phyloP scores from a whole-genome alignment of 2,329 filamentous ascomycete species.

The Apiospora rasikravindrae region DNA sequence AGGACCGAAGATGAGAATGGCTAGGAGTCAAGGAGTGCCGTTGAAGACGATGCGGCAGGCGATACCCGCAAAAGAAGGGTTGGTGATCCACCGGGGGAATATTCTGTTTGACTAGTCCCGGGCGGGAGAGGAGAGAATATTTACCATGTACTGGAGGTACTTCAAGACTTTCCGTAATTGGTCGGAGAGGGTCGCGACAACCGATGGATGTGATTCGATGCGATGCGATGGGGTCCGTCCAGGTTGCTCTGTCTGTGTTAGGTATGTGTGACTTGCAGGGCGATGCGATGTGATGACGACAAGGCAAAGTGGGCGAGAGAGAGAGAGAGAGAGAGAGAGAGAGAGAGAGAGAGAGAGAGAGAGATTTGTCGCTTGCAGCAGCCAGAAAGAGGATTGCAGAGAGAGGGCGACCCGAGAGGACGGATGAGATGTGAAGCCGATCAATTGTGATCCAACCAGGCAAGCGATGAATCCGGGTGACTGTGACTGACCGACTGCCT shows the following conservation, averaged over 20 bases:
- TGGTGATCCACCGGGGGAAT: not conserved
- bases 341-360: no score
- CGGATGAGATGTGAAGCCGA: not conserved
- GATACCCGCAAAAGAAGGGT: slow-evolving; percentile 8
- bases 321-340: no score
- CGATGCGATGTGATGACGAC: slow-evolving; percentile 7
- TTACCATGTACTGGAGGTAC: no score
- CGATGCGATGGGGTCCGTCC: not conserved
- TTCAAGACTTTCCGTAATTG: not conserved
- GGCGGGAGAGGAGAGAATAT: not conserved
- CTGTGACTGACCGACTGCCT: not conserved
- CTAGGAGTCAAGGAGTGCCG: not conserved
- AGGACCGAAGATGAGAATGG: not conserved
- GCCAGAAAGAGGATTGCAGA: not conserved
- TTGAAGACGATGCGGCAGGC: slow-evolving; percentile 5
- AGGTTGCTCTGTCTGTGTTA: not conserved
- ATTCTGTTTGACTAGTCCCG: slow-evolving; percentile 6
- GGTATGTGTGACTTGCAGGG: not conserved
- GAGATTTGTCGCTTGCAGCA: no score
- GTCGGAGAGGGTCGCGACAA: not conserved
- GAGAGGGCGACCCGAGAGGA: slow-evolving; percentile 1
- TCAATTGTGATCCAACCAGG: not conserved
- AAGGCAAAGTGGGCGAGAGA: not conserved
- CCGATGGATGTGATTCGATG: no score
- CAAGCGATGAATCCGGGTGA: not conserved